phyloP scores from a whole-genome alignment of 2,329 filamentous ascomycete genomes.

The Cercospora canescens region DNA sequence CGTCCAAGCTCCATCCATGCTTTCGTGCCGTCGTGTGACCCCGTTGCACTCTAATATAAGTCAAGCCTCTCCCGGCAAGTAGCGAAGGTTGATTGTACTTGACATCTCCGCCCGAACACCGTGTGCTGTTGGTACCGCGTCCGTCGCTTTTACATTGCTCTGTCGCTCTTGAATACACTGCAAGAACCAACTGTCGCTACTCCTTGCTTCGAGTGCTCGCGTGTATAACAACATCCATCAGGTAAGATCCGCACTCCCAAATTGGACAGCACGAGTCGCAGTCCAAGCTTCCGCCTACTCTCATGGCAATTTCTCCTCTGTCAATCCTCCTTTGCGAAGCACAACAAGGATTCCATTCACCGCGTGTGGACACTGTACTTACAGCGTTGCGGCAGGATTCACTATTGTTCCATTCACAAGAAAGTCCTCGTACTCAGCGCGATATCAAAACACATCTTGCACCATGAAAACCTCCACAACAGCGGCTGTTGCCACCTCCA shows the following conservation, averaged over 20 bases:
- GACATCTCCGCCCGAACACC: slow-evolving; percentile 2
- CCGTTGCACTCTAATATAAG: slow-evolving; percentile 9
- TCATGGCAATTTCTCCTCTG: background rate
- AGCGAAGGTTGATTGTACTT: slow-evolving; percentile 6
- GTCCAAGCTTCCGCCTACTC: background rate
- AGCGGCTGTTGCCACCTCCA: slow-evolving; percentile 49
- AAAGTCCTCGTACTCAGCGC: background rate
- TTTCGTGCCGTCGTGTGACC: slow-evolving; percentile 12
- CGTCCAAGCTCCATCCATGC: slow-evolving; percentile 15
- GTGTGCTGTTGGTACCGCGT: background rate
- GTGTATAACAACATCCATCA: background rate
- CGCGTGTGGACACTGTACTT: slow-evolving; percentile 10
- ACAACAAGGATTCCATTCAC: background rate
- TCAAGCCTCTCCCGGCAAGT: slow-evolving; percentile 12
- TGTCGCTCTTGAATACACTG: background rate
- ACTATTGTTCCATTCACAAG: background rate
- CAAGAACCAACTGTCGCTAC: slow-evolving; percentile 9
- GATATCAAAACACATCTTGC: slow-evolving; percentile 12
- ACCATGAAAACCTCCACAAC: slow-evolving; percentile 50
- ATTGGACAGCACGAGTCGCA: background rate
- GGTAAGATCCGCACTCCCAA: background rate
- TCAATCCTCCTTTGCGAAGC: background rate
- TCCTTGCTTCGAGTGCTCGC: slow-evolving; percentile 9
- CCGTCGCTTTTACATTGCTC: slow-evolving; percentile 3
- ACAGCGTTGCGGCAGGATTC: background rate